Conservation (phyloP, 495 filamentous ascomycete species). For the Hypoxylon crocopeplum region DNA sequence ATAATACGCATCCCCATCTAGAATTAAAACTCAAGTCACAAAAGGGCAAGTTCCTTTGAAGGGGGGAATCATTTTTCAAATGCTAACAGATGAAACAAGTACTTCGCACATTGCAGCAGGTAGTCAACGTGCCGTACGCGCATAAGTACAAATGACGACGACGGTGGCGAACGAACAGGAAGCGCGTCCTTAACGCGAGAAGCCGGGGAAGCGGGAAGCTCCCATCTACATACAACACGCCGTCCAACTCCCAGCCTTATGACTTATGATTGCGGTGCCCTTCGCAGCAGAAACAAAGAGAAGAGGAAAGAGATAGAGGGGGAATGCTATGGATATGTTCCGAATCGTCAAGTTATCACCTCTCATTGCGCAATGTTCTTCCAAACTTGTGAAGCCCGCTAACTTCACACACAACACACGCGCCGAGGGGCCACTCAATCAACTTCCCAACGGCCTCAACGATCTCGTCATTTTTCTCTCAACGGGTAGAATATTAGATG, state of each 20-base stretch:
- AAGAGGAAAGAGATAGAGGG: constrained; percentile 9
- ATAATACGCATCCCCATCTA: too few relatives aligned
- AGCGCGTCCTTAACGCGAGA: constrained; percentile 23
- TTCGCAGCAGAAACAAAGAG: constrained; percentile 1
- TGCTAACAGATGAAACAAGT: constrained; percentile 20
- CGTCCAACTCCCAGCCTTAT: constrained; percentile 33
- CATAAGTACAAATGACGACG: too few relatives aligned
- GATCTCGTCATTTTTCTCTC: constrained; percentile 13
- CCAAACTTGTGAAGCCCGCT: constrained; percentile 19
- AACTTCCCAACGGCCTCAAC: not conserved
- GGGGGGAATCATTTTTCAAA: constrained; percentile 3
- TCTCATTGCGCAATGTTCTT: constrained; percentile 16
- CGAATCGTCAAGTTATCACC: constrained; percentile 17
- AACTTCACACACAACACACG: not conserved
- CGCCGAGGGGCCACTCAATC: not conserved
- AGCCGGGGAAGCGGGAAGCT: not conserved
- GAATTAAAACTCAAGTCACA: too few relatives aligned
- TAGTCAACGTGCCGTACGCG: too few relatives aligned
- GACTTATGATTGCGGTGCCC: constrained; percentile 26
- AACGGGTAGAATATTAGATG: constrained; percentile 32
- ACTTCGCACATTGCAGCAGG: not conserved
- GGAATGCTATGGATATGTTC: constrained; percentile 3
- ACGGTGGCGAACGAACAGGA: not conserved
- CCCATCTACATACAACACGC: constrained; percentile 30
- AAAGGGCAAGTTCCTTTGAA: not conserved